Conservation (phyloP, 805 yeast species). For the Vanderwaltozyma polyspora region DNA sequence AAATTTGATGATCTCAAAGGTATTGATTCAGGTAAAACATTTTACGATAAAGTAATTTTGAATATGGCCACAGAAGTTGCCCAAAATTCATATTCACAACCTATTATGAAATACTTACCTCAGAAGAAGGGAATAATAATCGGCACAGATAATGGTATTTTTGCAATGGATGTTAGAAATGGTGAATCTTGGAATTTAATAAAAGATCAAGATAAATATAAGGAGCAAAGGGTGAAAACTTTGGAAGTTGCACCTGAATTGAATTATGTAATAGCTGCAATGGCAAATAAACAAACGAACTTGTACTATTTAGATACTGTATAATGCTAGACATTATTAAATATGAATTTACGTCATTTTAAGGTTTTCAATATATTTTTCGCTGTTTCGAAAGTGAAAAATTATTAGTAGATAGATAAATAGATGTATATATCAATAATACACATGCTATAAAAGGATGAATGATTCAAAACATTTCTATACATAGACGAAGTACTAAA, state of each 20-base stretch:
- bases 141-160: slow-evolving; percentile 20
- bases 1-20: background rate
- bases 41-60: slow-evolving; percentile 18
- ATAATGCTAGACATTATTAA: no score
- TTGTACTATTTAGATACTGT: slow-evolving; percentile 1
- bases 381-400: no score
- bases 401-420: no score
- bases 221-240: slow-evolving; percentile 21
- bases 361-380: no score
- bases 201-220: slow-evolving; percentile 22
- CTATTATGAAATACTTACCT: slow-evolving; percentile 14
- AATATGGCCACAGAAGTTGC: slow-evolving; percentile 22
- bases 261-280: slow-evolving; percentile 8
- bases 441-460: background rate
- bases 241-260: slow-evolving; percentile 7
- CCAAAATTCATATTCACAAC: slow-evolving; percentile 23
- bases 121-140: slow-evolving; percentile 15
- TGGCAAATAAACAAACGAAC: slow-evolving; percentile 10
- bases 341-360: no score
- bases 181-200: slow-evolving; percentile 22
- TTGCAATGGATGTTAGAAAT: slow-evolving; percentile 18
- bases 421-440: no score
- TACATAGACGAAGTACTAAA: no score
- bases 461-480: background rate
- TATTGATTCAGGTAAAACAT: slow-evolving; percentile 2